Evolutionary conservation across 768 basidiomycete species (phyloP).

Genomic region (Lentinula aciculospora): DNA sequence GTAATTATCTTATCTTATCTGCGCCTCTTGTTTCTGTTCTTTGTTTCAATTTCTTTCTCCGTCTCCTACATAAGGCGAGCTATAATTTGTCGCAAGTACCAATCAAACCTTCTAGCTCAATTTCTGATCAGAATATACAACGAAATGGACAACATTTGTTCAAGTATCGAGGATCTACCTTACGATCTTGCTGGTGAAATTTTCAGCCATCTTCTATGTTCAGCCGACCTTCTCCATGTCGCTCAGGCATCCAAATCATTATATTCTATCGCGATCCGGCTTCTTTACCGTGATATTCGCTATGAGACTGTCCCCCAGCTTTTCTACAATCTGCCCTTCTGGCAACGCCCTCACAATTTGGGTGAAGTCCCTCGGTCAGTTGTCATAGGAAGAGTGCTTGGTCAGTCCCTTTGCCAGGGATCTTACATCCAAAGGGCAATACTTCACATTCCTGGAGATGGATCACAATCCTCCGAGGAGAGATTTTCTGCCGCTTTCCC

Average conservation of each 20-base stretch:
- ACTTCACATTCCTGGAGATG: background rate
- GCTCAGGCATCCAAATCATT: background rate
- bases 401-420: background rate
- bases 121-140: too few species aligned
- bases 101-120: too few species aligned
- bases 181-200: slow-evolving; percentile 2
- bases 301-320: background rate
- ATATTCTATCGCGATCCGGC: background rate
- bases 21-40: too few species aligned
- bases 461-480: background rate
- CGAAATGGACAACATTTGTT: background rate
- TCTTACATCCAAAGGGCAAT: background rate
- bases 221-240: slow-evolving; percentile 3
- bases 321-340: background rate
- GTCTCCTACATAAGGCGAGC: background rate
- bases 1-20: background rate
- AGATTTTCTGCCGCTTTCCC: background rate
- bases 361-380: background rate
- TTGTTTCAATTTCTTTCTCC: background rate
- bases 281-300: background rate
- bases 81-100: too few species aligned
- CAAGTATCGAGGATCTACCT: background rate
- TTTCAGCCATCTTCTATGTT: background rate
- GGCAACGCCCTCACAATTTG: background rate
- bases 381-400: background rate